Base-by-base conservation (phyloP, 805 yeast genomes). In the Cyberlindnera saturnus region DNA sequence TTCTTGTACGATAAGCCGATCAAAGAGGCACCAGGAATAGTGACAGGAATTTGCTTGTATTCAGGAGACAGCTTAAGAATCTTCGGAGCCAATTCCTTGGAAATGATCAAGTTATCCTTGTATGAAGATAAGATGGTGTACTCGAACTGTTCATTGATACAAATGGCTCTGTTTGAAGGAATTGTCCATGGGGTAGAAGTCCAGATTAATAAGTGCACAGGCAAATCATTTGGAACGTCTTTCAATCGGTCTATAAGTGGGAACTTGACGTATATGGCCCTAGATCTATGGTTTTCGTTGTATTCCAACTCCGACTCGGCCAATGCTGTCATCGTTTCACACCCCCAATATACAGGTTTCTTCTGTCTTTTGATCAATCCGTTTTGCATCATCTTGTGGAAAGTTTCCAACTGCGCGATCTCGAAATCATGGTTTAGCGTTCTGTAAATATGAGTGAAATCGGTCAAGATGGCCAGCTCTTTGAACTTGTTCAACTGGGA, bases 171-270 rank as follows among this genome's bases (percentile, higher is more conserved):
- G 58, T 93, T 93, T 0, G 96, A 82, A 5, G 87, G 86, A 29
- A 93, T 70, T 0, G 99, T 93, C 99, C 99, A 93, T 0, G 99
- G 97, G 1, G 99, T 93, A 1, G 96, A 90, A 0, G 99, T 93
- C 99, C 99, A 93, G 44, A 93, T 87, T 47, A 86, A 56, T 6
- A 71, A 74, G 18, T 48, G 41, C 1, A 71, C 34, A 1, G 28
- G 28, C 11, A 23, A 23, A 23, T 23, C 28, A 23, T 23, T 23
- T 23, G 28, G 28, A 1, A 62, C 40, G 2, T 45, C 44, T 4
- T 48, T 42, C 1, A 70, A 56, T 1, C 56, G 48, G 0, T 52
- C 52, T 0, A 64, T 48, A 2, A 81, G 49, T 9, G 89, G 89
- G 51, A 85, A 89, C 51, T 76, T 79, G 7, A 85, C 78, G 57